Conservation (phyloP, 2,329 filamentous ascomycete genomes). For the Sarocladium kiliense region DNA sequence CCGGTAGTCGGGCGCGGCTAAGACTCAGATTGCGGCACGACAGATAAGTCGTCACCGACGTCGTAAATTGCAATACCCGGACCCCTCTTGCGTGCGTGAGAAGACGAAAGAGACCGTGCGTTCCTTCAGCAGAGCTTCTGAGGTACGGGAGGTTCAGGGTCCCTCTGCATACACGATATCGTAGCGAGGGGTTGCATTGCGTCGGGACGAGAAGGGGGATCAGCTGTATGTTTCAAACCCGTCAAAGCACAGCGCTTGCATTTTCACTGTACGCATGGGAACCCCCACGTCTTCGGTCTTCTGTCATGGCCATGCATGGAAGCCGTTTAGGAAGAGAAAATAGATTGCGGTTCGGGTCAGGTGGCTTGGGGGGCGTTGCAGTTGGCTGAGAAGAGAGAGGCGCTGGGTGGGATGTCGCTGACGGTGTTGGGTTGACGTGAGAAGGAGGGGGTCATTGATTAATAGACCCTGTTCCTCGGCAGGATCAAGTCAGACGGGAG, state of each 20-base stretch:
- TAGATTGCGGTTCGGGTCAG: slow-evolving; percentile 5
- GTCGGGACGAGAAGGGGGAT: background rate
- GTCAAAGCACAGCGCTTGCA: too few species aligned
- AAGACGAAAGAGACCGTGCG: background rate
- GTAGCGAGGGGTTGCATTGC: slow-evolving; percentile 4
- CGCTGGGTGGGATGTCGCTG: background rate
- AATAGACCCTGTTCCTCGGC: background rate
- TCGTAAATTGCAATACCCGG: background rate
- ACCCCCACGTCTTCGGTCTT: background rate
- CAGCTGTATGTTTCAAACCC: slow-evolving; percentile 5
- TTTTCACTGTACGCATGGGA: too few species aligned
- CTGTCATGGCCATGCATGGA: slow-evolving; percentile 6
- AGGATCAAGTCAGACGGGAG: background rate
- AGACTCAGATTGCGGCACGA: background rate
- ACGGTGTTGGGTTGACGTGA: background rate
- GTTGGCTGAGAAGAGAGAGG: too few species aligned
- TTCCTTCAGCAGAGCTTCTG: background rate
- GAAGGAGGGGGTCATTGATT: background rate
- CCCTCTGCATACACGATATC: background rate
- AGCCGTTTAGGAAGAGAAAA: background rate
- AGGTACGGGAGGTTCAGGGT: background rate
- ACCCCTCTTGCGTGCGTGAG: background rate
- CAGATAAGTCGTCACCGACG: background rate
- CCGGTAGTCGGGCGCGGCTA: background rate
- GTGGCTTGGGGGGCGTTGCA: too few species aligned